phyloP scores from a whole-genome alignment of 2,329 filamentous ascomycete species.

The Cercospora sp. region DNA sequence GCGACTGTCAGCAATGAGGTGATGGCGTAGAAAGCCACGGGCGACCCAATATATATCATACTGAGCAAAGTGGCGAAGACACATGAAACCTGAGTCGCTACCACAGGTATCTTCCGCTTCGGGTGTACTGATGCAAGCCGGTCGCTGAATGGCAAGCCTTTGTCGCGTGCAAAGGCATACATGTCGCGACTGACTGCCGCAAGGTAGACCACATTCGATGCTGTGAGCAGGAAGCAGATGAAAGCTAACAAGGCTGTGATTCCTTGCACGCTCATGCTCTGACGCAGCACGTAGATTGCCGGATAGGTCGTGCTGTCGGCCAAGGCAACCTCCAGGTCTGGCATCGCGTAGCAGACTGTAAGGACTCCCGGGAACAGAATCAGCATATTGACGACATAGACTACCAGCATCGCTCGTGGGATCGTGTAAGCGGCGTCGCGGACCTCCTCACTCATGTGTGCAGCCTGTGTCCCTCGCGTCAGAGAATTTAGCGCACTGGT shows the following conservation, averaged over 20 bases:
- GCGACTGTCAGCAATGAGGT: constrained; percentile 38
- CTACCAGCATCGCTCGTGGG: constrained; percentile 37
- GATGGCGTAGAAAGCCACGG: constrained; percentile 45
- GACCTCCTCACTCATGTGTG: constrained; percentile 34
- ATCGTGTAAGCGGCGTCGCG: constrained; percentile 30
- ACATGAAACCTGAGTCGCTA: constrained; percentile 46
- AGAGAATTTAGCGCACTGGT: background rate
- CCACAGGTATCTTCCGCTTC: constrained; percentile 21
- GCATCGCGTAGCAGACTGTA: constrained; percentile 41
- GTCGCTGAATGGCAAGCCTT: constrained; percentile 39
- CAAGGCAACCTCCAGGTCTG: constrained; percentile 19
- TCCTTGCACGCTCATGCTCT: constrained; percentile 22
- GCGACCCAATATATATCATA: constrained; percentile 43
- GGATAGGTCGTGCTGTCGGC: constrained; percentile 39
- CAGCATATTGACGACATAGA: constrained; percentile 46
- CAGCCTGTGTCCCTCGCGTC: constrained; percentile 11
- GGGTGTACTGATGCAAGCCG: constrained; percentile 36
- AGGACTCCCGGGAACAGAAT: constrained; percentile 47
- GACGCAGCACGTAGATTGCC: constrained; percentile 40
- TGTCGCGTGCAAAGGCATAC: constrained; percentile 41
- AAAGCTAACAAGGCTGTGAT: constrained; percentile 22
- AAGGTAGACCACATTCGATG: constrained; percentile 22
- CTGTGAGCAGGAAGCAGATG: constrained; percentile 19
- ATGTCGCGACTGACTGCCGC: constrained; percentile 26
- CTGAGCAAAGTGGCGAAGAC: constrained; percentile 48